phyloP scores from a whole-genome alignment of 106 monocot species.

The Acorus calamus region DNA sequence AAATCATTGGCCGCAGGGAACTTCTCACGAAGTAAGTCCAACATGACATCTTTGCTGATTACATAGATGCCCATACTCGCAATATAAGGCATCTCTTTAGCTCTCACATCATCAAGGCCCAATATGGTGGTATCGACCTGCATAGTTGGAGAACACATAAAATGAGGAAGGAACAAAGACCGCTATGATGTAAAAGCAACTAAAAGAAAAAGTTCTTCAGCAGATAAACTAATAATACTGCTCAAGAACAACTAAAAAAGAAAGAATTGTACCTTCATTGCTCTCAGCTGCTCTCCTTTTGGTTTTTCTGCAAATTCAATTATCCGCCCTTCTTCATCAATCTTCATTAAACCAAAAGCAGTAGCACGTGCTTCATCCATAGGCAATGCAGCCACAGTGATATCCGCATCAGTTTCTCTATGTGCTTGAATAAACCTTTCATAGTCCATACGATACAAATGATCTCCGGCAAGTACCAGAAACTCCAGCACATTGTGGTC shows the following conservation, averaged over 20 bases:
- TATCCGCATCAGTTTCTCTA: slow-evolving; percentile 91
- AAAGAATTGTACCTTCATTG: slow-evolving; percentile 61
- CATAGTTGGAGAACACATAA: slow-evolving; percentile 4
- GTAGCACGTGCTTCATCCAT: slow-evolving; percentile 92
- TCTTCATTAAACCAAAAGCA: slow-evolving; percentile 96
- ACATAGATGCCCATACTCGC: slow-evolving; percentile 99
- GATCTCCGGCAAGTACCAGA: slow-evolving; percentile 88
- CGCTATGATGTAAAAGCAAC: not conserved
- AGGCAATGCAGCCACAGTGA: slow-evolving; percentile 89
- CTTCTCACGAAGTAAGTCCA: slow-evolving; percentile 63
- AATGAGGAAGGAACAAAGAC: not conserved
- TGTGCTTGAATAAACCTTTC: slow-evolving; percentile 96
- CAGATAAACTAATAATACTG: not conserved
- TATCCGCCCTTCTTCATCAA: slow-evolving; percentile 90
- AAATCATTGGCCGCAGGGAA: slow-evolving; percentile 91
- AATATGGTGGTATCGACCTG: slow-evolving; percentile 95
- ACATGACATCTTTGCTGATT: slow-evolving; percentile 84
- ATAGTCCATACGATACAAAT: slow-evolving; percentile 96
- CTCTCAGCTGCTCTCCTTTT: slow-evolving; percentile 80
- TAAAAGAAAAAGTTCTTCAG: not conserved
- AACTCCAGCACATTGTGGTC: slow-evolving; percentile 92
- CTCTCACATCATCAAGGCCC: slow-evolving; percentile 83
- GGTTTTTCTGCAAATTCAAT: slow-evolving; percentile 95
- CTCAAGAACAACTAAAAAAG: not conserved
- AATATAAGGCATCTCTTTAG: slow-evolving; percentile 86